Percentiles rank a stretch among this genome's conserved stretches.
Conservation (phyloP, 2,329 filamentous ascomycete species). For the Penicillium sp. region DNA sequence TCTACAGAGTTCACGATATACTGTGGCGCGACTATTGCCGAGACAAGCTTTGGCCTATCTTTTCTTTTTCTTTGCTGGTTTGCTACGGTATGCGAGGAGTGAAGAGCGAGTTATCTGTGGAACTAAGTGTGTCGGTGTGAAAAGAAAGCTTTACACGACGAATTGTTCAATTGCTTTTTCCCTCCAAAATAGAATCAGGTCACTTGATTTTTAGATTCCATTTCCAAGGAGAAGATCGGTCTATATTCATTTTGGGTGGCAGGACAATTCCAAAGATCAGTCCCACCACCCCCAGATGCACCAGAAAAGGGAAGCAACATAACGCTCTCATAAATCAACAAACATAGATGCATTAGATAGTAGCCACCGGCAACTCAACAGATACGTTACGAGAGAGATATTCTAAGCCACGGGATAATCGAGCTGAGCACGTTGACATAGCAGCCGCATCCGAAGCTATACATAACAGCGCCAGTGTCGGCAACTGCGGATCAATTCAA, state of each 20-base stretch:
- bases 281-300: neutral
- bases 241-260: slow-evolving; percentile 2
- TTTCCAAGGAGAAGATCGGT: neutral
- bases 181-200: too few relatives aligned
- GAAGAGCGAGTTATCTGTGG: neutral
- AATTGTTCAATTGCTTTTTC: too few relatives aligned
- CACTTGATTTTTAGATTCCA: neutral
- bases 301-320: neutral
- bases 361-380: neutral
- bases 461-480: slow-evolving; percentile 5
- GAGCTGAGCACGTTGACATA: neutral
- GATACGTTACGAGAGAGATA: neutral
- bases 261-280: neutral
- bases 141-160: too few relatives aligned
- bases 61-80: neutral
- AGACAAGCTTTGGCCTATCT: slow-evolving; percentile 3
- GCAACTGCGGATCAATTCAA: slow-evolving; percentile 14
- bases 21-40: slow-evolving; percentile 7
- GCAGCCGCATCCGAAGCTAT: slow-evolving; percentile 1
- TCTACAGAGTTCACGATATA: slow-evolving; percentile 10
- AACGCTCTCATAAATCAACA: slow-evolving; percentile 4
- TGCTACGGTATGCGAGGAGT: neutral
- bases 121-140: too few relatives aligned
- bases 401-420: neutral
- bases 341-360: neutral